These are phyloP conservation scores for Aschersonia sp. DNA, from an alignment of 2,329 filamentous ascomycete species.

Conservation along the genomic window DNA sequence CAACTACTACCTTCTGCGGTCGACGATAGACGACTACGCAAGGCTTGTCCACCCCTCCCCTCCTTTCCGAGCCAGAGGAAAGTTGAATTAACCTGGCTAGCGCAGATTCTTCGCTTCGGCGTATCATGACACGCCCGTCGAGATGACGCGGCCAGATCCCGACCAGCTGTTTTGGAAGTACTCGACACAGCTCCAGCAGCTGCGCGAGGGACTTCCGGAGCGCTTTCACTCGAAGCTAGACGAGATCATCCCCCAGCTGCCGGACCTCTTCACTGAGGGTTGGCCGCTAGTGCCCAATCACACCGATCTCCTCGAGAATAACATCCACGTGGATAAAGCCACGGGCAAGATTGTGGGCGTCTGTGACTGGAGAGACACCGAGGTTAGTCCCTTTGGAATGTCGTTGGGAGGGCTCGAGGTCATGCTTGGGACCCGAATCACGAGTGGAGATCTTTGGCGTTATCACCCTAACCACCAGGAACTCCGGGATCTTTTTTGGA, in stretches of 20 bases:
- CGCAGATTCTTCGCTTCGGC: conserved; percentile 7
- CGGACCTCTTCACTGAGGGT: conserved; percentile 2
- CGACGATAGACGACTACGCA: conserved; percentile 3
- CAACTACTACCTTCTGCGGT: conserved; percentile 1
- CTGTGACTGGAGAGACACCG: conserved; percentile 12
- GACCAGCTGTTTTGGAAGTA: conserved; percentile 1
- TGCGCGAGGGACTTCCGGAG: conserved; percentile 2
- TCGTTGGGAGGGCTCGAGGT: conserved; percentile 10
- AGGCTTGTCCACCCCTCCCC: not conserved
- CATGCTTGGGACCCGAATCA: conserved; percentile 1
- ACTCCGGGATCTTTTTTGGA: conserved; percentile 4
- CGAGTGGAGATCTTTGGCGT: conserved; percentile 2
- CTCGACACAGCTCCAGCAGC: conserved; percentile 1
- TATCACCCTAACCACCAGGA: conserved; percentile 1
- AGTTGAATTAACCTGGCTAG: not conserved
- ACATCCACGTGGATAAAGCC: conserved; percentile 10
- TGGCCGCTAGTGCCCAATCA: conserved; percentile 10
- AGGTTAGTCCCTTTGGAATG: conserved; percentile 12
- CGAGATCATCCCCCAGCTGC: conserved; percentile 1
- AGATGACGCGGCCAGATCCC: not conserved
- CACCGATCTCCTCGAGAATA: conserved; percentile 12
- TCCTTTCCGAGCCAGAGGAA: not conserved
- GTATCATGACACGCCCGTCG: conserved; percentile 4
- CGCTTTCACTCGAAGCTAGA: conserved; percentile 1
- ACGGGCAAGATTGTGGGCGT: conserved; percentile 12